phyloP scores from a whole-genome alignment of 768 basidiomycete species.

The Albatrellus ellisii region DNA sequence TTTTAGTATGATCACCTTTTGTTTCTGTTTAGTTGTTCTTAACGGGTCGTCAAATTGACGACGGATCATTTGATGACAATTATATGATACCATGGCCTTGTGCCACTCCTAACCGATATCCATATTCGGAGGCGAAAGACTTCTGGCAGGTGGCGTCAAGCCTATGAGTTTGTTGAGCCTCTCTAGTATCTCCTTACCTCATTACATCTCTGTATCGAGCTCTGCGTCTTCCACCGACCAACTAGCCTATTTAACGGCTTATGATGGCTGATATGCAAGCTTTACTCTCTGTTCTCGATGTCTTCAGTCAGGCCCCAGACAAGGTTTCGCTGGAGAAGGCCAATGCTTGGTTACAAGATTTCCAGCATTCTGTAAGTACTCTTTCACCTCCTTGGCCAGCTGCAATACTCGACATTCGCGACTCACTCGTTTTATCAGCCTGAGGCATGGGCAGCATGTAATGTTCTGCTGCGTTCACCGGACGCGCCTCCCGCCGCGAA shows the following conservation, averaged over 20 bases:
- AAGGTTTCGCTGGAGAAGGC: constrained; percentile 72
- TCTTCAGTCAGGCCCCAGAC: constrained; percentile 75
- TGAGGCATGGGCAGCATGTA: constrained; percentile 95
- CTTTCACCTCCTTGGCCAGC: constrained; percentile 54
- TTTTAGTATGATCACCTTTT: constrained; percentile 12
- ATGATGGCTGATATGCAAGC: constrained; percentile 67
- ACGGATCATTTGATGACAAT: constrained; percentile 11
- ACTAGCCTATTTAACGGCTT: no score
- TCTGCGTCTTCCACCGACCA: background rate
- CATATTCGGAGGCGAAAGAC: constrained; percentile 3
- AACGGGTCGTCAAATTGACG: constrained; percentile 3
- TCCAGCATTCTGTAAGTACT: constrained; percentile 96
- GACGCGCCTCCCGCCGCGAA: constrained; percentile 72
- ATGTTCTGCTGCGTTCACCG: constrained; percentile 72
- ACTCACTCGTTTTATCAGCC: constrained; percentile 61
- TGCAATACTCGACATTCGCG: constrained; percentile 50
- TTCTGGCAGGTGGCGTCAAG: constrained; percentile 1
- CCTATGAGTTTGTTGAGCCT: background rate
- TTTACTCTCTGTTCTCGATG: constrained; percentile 63
- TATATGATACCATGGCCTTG: constrained; percentile 14
- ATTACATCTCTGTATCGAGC: background rate
- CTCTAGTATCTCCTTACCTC: background rate
- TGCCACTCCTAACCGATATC: constrained; percentile 1
- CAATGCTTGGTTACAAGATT: constrained; percentile 94
- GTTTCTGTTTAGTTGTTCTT: constrained; percentile 12